Conservation (phyloP, 768 basidiomycete species). For the Mycena polygramma region DNA sequence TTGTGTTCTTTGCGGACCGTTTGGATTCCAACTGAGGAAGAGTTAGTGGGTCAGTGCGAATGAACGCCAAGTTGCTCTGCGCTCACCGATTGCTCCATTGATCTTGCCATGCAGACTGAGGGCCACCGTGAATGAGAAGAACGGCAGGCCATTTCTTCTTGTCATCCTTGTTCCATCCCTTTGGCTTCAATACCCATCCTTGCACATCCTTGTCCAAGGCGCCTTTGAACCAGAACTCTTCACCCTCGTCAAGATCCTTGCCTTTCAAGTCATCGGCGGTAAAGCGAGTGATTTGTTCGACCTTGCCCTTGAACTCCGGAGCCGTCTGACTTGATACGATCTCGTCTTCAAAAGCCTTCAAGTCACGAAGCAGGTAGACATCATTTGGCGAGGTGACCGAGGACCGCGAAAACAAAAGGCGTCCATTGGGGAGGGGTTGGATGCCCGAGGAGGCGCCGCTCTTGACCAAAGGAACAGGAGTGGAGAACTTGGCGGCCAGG, state of each 20-base stretch:
- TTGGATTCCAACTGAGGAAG: conserved; percentile 79
- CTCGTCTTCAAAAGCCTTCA: conserved; percentile 59
- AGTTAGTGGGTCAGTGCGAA: not conserved
- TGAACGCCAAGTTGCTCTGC: no score
- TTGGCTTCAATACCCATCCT: conserved; percentile 87
- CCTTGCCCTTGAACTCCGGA: conserved; percentile 48
- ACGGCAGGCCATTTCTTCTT: conserved; percentile 84
- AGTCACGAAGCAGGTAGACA: conserved; percentile 71
- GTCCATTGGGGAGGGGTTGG: conserved; percentile 69
- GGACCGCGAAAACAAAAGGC: conserved; percentile 79
- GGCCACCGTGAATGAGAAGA: conserved; percentile 88
- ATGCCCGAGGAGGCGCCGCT: conserved; percentile 71
- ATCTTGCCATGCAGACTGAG: conserved; percentile 91
- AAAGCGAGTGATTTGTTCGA: conserved; percentile 75
- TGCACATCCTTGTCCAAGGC: conserved; percentile 82
- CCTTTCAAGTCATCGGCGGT: conserved; percentile 65
- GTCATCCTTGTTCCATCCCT: conserved; percentile 76
- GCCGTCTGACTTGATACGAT: conserved; percentile 50
- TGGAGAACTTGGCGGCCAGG: conserved; percentile 59
- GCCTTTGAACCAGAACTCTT: conserved; percentile 93
- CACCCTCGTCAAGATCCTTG: conserved; percentile 72
- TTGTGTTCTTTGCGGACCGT: conserved; percentile 58
- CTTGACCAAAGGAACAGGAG: conserved; percentile 72
- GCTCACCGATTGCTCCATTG: conserved; percentile 51
- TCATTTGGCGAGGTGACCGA: conserved; percentile 87